phyloP scores from a whole-genome alignment of 441 rosid species.

The Mallotus japonicus region DNA sequence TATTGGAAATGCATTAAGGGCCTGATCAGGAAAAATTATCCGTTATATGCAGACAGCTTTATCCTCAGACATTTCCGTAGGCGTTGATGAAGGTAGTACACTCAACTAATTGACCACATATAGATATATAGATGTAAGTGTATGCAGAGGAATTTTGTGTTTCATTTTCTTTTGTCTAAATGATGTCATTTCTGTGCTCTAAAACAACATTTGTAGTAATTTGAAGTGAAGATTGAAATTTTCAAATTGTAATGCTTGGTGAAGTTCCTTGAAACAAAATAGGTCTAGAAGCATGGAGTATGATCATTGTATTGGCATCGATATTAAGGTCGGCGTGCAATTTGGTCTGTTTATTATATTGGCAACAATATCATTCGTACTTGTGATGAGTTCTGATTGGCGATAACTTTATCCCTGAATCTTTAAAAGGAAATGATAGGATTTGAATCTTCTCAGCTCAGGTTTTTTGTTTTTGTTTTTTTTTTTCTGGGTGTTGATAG shows the following conservation, averaged over 20 bases:
- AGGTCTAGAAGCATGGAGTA: background rate
- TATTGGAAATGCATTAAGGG: slow-evolving; percentile 99
- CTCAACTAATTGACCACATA: background rate
- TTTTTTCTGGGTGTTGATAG: too few species aligned
- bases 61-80: slow-evolving; percentile 81
- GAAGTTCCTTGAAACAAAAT: slow-evolving; percentile 1
- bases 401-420: background rate
- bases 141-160: slow-evolving; percentile 11
- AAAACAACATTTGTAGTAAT: slow-evolving; percentile 18
- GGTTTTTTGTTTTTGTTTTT: background rate
- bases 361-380: too few species aligned
- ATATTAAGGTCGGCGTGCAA: too few species aligned
- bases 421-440: background rate
- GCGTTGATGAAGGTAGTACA: slow-evolving; percentile 36
- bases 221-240: slow-evolving; percentile 21
- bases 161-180: slow-evolving; percentile 14
- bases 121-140: background rate
- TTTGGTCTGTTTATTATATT: background rate
- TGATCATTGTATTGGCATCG: too few species aligned
- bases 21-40: slow-evolving; percentile 82
- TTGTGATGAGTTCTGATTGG: background rate
- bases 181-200: slow-evolving; percentile 14
- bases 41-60: slow-evolving; percentile 82
- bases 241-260: slow-evolving; percentile 20
- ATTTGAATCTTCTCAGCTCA: background rate